Conservation (phyloP, 331 rosid genomes). For the Ulmus americana region DNA sequence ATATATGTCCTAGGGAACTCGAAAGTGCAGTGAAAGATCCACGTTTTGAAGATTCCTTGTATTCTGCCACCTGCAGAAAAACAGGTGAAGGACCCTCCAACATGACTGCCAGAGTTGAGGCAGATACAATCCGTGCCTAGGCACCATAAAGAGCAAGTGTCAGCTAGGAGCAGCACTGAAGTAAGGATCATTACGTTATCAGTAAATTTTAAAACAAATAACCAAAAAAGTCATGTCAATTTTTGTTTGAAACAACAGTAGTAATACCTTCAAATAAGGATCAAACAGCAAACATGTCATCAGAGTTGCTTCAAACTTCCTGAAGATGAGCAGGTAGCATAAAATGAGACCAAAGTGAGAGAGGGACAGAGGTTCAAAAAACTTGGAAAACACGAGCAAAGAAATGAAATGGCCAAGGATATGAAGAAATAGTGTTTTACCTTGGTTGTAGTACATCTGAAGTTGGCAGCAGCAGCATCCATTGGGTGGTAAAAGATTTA, state of each 20-base stretch:
- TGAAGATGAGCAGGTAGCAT: constrained; percentile 31
- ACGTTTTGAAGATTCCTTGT: constrained; percentile 63
- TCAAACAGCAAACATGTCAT: constrained; percentile 85
- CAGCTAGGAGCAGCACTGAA: constrained; percentile 14
- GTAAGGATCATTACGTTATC: not conserved
- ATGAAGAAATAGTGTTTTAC: constrained; percentile 31
- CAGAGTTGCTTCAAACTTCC: constrained; percentile 82
- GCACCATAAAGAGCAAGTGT: constrained; percentile 32
- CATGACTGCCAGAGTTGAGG: constrained; percentile 62
- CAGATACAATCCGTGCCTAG: constrained; percentile 73
- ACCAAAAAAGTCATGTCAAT: constrained; percentile 1
- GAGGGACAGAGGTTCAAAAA: no score
- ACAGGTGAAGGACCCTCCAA: constrained; percentile 72
- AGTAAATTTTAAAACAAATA: not conserved
- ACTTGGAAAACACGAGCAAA: constrained; percentile 13
- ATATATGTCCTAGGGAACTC: constrained; percentile 76
- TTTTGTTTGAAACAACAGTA: not conserved
- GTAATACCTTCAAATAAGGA: constrained; percentile 72
- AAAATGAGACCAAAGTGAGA: constrained; percentile 6
- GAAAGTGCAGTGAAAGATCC: constrained; percentile 91
- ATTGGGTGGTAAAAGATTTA: constrained; percentile 71
- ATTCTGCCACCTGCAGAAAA: constrained; percentile 87
- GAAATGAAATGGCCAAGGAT: not conserved
- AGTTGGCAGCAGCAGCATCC: constrained; percentile 83
- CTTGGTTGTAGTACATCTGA: constrained; percentile 75